Base-by-base conservation (phyloP, 2,329 filamentous ascomycete species). In the Aspergillus ruber region DNA sequence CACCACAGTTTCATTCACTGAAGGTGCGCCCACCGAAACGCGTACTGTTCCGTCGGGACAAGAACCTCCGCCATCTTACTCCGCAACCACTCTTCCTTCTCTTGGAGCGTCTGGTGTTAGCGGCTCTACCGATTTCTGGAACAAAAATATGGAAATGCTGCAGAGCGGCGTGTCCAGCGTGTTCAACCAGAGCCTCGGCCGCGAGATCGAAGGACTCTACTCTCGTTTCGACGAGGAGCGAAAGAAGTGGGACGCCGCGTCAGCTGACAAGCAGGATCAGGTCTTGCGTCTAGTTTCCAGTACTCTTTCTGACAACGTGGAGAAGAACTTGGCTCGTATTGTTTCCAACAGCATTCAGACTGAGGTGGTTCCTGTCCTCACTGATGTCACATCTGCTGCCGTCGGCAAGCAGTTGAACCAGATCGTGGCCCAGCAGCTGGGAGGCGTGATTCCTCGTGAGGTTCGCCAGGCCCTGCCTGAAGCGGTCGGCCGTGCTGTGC, bases 291-390 rank as follows among this genome's bases (percentile, higher is more conserved):
- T 87, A 45, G 80, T 88, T 3, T 86, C 84, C 1, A 80, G 74
- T 52, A 86, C 84, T 2, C 68, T 88, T 40, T 81, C 81, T 9
- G 82, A 85, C 50, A 87, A 87, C 48, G 80, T 88, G 20, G 84
- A 88, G 66, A 84, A 86, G 59, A 87, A 88, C 18, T 77, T 96
- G 33, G 77, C 83, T 51, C 83, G 82, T 51, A 87, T 95, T 56
- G 84, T 95, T 44, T 80, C 82, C 42, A 78, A 83, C 42, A 86
- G 86, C 65, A 88, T 95, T 55, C 80, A 88, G 51, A 78, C 83
- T 47, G 78, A 83, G 12, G 81, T 96, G 40, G 74, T 95, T 45
- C 91, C 93, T 9, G 76, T 83, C 27, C 74, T 97, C 48, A 79
- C 83, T 36, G 78, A 83, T 44, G 76, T 84, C 38, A 82, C 87